Conservation (phyloP, 805 yeast species). For the Metschnikowia sp. region DNA sequence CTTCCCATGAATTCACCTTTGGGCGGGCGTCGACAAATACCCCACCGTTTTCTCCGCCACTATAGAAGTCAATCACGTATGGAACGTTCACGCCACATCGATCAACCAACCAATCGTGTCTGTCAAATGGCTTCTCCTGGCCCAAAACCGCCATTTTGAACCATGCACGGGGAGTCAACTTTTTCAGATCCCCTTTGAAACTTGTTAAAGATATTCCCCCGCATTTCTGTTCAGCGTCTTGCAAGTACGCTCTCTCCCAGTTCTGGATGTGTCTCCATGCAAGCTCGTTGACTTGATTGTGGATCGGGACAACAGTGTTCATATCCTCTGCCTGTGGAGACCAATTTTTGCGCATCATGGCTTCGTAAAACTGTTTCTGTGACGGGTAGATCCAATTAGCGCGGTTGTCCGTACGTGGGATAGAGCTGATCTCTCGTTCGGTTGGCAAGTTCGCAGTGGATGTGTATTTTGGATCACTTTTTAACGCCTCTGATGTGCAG, state of each 20-base stretch:
- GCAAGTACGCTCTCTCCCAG: slow-evolving; percentile 71
- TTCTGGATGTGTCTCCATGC: slow-evolving; percentile 81
- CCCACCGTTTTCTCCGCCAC: slow-evolving; percentile 40
- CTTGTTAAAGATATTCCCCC: slow-evolving; percentile 84
- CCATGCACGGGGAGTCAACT: slow-evolving; percentile 84
- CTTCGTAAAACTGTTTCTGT: slow-evolving; percentile 89
- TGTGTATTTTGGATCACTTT: slow-evolving; percentile 27
- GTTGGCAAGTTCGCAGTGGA: slow-evolving; percentile 47
- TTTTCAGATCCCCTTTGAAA: slow-evolving; percentile 85
- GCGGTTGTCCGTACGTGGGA: slow-evolving; percentile 65
- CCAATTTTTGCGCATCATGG: slow-evolving; percentile 91
- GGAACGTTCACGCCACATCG: slow-evolving; percentile 82
- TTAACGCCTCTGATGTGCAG: slow-evolving; percentile 47
- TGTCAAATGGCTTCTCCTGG: slow-evolving; percentile 79
- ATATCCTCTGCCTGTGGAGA: slow-evolving; percentile 77
- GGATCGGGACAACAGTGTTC: slow-evolving; percentile 90
- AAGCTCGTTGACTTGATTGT: slow-evolving; percentile 87
- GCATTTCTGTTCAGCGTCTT: slow-evolving; percentile 48
- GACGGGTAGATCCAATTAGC: slow-evolving; percentile 93
- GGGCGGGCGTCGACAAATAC: slow-evolving; percentile 91
- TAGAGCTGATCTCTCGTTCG: slow-evolving; percentile 76
- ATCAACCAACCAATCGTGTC: slow-evolving; percentile 92
- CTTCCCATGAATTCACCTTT: slow-evolving; percentile 78
- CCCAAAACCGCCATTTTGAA: slow-evolving; percentile 63
- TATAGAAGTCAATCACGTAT: slow-evolving; percentile 89